phyloP scores from a whole-genome alignment of 192 early-diverging fungal species.

The Coemansia sp. region DNA sequence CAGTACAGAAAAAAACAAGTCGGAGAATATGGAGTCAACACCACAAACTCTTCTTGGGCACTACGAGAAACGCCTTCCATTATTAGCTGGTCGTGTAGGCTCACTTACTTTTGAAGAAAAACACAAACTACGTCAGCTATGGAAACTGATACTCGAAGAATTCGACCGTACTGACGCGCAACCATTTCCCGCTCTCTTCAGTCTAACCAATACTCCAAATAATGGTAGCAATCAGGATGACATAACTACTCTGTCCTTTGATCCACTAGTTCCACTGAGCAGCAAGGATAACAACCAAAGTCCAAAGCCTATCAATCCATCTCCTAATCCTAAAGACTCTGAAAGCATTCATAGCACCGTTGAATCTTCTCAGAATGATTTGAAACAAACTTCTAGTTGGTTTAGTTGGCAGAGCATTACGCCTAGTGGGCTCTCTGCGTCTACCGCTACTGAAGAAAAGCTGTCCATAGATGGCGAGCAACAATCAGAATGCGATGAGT shows the following conservation, averaged over 20 bases:
- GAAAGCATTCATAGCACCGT: not conserved
- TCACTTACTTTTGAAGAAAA: constrained; percentile 38
- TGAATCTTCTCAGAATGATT: not conserved
- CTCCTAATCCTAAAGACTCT: not conserved
- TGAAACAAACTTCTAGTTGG: not conserved
- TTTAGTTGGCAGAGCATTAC: constrained; percentile 6
- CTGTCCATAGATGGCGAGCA: not conserved
- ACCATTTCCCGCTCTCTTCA: constrained; percentile 18
- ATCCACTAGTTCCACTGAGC: constrained; percentile 32
- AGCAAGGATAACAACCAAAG: constrained; percentile 1
- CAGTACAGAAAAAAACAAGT: too few relatives aligned
- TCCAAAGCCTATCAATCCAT: not conserved
- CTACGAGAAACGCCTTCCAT: constrained; percentile 20
- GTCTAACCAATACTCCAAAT: constrained; percentile 8
- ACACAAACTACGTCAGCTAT: constrained; percentile 52
- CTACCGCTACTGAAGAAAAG: not conserved
- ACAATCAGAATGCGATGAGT: constrained; percentile 8
- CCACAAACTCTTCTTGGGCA: constrained; percentile 29
- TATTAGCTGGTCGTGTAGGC: constrained; percentile 36
- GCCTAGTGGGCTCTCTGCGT: constrained; percentile 9
- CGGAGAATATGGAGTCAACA: constrained; percentile 1
- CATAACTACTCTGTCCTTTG: constrained; percentile 28
- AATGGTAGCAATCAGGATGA: not conserved
- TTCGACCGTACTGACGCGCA: constrained; percentile 13
- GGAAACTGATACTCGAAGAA: constrained; percentile 44